A percentile compares a stretch with the other conserved stretches of the same genome.
Conservation (phyloP, 2,329 filamentous ascomycete genomes). For the Venturiaceae sp. region DNA sequence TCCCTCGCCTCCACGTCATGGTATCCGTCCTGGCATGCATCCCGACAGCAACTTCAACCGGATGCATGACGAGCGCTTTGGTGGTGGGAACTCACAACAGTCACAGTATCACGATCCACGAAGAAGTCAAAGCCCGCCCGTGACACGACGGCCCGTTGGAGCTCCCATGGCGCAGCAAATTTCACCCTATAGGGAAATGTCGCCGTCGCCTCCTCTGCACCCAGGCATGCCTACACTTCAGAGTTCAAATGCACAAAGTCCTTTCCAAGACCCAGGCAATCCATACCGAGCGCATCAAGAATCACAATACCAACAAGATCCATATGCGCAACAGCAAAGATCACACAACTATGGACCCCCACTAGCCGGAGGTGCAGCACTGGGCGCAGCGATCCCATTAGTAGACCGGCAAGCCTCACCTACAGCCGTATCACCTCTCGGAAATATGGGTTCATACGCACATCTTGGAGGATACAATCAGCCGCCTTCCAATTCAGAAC, state of each 20-base stretch:
- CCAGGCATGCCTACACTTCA: slow-evolving; percentile 14
- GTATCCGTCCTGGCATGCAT: slow-evolving; percentile 17
- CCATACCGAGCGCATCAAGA: slow-evolving; percentile 13
- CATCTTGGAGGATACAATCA: not conserved
- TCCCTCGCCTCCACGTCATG: slow-evolving; percentile 24
- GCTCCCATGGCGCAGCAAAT: not conserved
- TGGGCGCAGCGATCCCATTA: not conserved
- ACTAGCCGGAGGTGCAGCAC: not conserved
- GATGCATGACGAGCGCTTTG: slow-evolving; percentile 16
- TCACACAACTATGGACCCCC: not conserved
- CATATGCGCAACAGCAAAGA: not conserved
- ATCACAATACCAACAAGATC: slow-evolving; percentile 46
- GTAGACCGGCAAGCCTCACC: not conserved
- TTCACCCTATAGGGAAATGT: slow-evolving; percentile 50
- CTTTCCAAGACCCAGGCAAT: slow-evolving; percentile 15
- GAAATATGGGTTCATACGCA: slow-evolving; percentile 1
- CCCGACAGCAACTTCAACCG: slow-evolving; percentile 15
- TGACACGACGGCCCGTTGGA: not conserved
- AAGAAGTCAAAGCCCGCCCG: not conserved
- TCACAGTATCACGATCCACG: not conserved
- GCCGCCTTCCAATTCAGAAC: not conserved
- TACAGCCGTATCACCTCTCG: not conserved
- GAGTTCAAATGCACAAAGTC: slow-evolving; percentile 17
- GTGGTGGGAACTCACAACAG: slow-evolving; percentile 8
- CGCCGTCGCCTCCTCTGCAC: slow-evolving; percentile 42